phyloP scores from a whole-genome alignment of 495 filamentous ascomycete genomes.

The Xylaria scruposa region DNA sequence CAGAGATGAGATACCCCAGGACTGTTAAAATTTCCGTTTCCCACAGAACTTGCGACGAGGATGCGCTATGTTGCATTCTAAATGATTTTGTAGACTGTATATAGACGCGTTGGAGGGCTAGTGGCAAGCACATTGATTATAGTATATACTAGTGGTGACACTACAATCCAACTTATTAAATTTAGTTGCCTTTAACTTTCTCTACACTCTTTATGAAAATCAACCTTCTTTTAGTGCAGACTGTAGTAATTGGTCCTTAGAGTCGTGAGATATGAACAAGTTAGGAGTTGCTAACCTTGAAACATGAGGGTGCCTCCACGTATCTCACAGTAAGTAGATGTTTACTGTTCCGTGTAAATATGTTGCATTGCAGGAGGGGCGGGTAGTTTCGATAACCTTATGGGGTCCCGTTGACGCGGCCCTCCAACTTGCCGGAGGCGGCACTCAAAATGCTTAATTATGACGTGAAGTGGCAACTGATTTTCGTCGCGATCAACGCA shows the following conservation, averaged over 20 bases:
- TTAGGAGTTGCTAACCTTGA: not conserved
- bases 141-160: conserved; percentile 16
- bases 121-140: conserved; percentile 10
- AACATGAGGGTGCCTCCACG: not conserved
- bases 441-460: conserved; percentile 1
- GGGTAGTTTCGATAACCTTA: not conserved
- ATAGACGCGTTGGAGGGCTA: conserved; percentile 20
- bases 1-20: conserved; percentile 19
- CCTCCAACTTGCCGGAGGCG: not conserved
- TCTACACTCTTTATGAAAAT: not conserved
- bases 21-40: not conserved
- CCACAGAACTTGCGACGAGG: conserved; percentile 22
- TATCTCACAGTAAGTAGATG: not conserved
- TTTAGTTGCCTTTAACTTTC: not conserved
- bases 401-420: not conserved
- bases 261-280: not conserved
- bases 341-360: conserved; percentile 12
- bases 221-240: not conserved
- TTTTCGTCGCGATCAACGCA: not conserved
- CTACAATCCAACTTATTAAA: conserved; percentile 17
- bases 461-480: conserved; percentile 10
- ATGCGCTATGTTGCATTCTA: conserved; percentile 1
- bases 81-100: conserved; percentile 24
- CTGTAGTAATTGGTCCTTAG: not conserved
- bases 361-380: not conserved